Evolutionary conservation across 2,329 filamentous ascomycete genomes (phyloP).

Genomic region (Hymenoscyphus scutula): DNA sequence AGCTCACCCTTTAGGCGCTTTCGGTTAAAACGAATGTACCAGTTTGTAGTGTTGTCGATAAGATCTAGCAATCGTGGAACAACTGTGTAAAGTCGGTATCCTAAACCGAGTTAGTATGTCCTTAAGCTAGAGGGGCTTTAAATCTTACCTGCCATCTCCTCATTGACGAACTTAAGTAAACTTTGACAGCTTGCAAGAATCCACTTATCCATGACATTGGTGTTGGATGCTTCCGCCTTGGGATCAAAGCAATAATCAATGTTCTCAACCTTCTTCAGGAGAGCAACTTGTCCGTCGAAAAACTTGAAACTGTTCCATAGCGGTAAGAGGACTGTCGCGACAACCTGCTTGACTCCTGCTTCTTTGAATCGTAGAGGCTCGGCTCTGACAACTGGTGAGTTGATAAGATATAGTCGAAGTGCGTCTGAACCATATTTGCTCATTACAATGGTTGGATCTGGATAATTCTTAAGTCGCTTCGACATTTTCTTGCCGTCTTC

Average conservation of each 20-base stretch:
- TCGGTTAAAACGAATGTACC: slow-evolving; percentile 96
- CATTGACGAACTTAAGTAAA: slow-evolving; percentile 84
- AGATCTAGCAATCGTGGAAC: slow-evolving; percentile 78
- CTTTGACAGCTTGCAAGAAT: slow-evolving; percentile 91
- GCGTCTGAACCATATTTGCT: slow-evolving; percentile 88
- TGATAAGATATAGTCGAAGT: slow-evolving; percentile 91
- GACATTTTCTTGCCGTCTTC: slow-evolving; percentile 99
- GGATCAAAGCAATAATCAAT: slow-evolving; percentile 79
- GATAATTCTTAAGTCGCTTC: slow-evolving; percentile 94
- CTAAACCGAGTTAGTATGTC: slow-evolving; percentile 37
- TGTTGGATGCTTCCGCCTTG: slow-evolving; percentile 69
- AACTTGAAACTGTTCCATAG: slow-evolving; percentile 98
- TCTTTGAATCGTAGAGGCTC: slow-evolving; percentile 92
- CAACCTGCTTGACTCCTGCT: slow-evolving; percentile 87
- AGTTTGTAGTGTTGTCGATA: slow-evolving; percentile 96
- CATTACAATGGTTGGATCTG: slow-evolving; percentile 81
- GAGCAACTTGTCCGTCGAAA: slow-evolving; percentile 81
- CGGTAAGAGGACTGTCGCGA: slow-evolving; percentile 84
- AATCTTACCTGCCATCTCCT: slow-evolving; percentile 78
- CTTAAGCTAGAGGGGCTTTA: not conserved
- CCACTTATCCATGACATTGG: slow-evolving; percentile 95
- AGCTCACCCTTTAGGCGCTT: slow-evolving; percentile 88
- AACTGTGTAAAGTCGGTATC: slow-evolving; percentile 83
- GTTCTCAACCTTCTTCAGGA: slow-evolving; percentile 81
- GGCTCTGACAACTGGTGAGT: slow-evolving; percentile 89